These are phyloP conservation scores for Chlamydomonas reinhardtii DNA, from an alignment of 163 green algal species.

Conservation along the genomic window DNA sequence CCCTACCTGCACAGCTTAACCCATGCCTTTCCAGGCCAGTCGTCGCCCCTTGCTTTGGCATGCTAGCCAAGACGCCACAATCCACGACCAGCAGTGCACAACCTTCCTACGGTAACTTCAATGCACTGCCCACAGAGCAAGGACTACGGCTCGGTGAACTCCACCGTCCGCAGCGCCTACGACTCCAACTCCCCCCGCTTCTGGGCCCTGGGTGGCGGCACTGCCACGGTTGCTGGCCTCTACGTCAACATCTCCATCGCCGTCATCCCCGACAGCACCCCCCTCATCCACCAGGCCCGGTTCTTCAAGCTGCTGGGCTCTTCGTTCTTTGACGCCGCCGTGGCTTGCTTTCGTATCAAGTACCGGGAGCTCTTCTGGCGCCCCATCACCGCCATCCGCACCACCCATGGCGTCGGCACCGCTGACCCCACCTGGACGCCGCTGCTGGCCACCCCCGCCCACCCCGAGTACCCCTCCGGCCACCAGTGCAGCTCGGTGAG, in stretches of 20 bases:
- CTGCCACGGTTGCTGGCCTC: background rate
- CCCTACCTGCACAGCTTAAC: no score
- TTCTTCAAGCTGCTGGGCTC: slow-evolving; percentile 28
- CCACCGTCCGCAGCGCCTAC: slow-evolving; percentile 7
- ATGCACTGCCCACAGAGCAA: background rate
- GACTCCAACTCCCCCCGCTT: slow-evolving; percentile 24
- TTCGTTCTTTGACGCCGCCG: slow-evolving; percentile 16
- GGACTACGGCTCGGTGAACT: slow-evolving; percentile 13
- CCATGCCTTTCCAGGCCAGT: no score
- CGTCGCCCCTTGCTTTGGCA: no score
- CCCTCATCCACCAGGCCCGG: slow-evolving; percentile 2
- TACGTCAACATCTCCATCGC: slow-evolving; percentile 31
- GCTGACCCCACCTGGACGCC: slow-evolving; percentile 29
- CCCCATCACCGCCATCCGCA: slow-evolving; percentile 42
- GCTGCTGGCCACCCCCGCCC: slow-evolving; percentile 20
- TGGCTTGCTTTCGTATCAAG: slow-evolving; percentile 23
- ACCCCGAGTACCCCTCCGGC: slow-evolving; percentile 49
- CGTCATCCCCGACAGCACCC: background rate
- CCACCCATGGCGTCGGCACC: background rate
- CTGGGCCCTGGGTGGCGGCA: slow-evolving; percentile 29
- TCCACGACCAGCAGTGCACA: no score
- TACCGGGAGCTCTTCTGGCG: slow-evolving; percentile 47
- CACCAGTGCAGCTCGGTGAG: slow-evolving; percentile 30
- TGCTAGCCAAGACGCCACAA: no score
- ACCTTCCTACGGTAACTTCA: no score